These are phyloP conservation scores for Poronia punctata DNA, from an alignment of 495 filamentous ascomycete genomes.

Conservation along the genomic window DNA sequence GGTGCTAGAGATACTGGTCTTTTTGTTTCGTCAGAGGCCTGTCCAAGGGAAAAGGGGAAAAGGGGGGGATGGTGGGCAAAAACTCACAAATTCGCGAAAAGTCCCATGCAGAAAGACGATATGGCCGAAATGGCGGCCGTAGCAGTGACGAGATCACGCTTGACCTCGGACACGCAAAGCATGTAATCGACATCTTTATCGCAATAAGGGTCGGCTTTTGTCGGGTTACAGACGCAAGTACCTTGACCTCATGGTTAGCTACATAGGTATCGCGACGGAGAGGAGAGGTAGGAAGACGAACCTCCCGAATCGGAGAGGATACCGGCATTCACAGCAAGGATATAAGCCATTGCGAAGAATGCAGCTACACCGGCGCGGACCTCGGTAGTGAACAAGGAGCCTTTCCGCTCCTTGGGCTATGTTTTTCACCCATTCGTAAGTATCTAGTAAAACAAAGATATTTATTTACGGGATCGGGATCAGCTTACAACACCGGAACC, in stretches of 20 bases:
- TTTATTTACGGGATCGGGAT: neutral
- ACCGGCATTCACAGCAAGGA: slow-evolving; percentile 63
- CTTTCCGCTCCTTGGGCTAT: slow-evolving; percentile 64
- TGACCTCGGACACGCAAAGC: slow-evolving; percentile 50
- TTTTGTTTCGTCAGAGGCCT: slow-evolving; percentile 8
- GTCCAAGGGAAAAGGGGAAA: neutral
- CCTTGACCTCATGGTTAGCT: slow-evolving; percentile 31
- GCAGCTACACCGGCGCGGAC: slow-evolving; percentile 71
- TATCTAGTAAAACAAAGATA: slow-evolving; percentile 1
- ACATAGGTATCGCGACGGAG: neutral
- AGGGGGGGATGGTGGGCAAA: neutral
- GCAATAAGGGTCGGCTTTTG: slow-evolving; percentile 44
- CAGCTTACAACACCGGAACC: slow-evolving; percentile 64
- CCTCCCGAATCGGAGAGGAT: slow-evolving; percentile 52
- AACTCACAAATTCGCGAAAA: slow-evolving; percentile 56
- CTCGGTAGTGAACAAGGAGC: slow-evolving; percentile 72
- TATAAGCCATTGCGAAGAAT: slow-evolving; percentile 83
- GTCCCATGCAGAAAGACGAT: slow-evolving; percentile 65
- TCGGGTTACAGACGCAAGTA: slow-evolving; percentile 61
- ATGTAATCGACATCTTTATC: slow-evolving; percentile 49
- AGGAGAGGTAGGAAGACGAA: slow-evolving; percentile 7
- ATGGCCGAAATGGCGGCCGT: slow-evolving; percentile 72
- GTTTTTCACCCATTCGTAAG: neutral
- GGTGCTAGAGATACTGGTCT: slow-evolving; percentile 71
- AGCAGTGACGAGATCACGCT: slow-evolving; percentile 69